phyloP scores from a whole-genome alignment of 2,329 filamentous ascomycete species.

The Trichophyton verrucosum region DNA sequence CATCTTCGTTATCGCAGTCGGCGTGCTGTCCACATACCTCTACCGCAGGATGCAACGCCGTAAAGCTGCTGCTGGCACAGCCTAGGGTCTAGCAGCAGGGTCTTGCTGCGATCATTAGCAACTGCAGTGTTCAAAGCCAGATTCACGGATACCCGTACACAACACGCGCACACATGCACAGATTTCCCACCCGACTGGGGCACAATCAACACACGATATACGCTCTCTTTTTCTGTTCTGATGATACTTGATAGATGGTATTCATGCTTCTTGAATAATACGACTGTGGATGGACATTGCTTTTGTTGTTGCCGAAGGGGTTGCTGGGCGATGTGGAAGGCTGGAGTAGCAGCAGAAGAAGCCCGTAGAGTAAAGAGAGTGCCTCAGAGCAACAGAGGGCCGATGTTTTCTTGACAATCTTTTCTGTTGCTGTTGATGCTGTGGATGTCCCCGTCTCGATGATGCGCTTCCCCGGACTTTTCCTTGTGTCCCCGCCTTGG shows the following conservation, averaged over 20 bases:
- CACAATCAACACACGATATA: background rate
- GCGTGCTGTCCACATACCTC: conserved; percentile 40
- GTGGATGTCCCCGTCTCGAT: background rate
- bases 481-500: background rate
- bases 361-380: background rate
- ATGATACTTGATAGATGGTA: background rate
- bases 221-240: background rate
- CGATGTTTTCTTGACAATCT: background rate
- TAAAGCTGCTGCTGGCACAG: background rate
- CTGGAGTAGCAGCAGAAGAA: background rate
- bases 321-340: background rate
- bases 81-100: background rate
- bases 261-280: background rate
- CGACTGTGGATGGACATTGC: background rate
- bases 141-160: background rate
- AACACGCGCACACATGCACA: background rate
- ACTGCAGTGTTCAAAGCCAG: background rate
- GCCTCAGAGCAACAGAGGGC: background rate
- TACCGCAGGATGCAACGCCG: conserved; percentile 31
- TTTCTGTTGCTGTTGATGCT: background rate
- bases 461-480: background rate
- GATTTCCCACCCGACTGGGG: too few species aligned
- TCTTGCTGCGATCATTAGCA: background rate
- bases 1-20: conserved; percentile 43
- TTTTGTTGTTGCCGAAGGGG: background rate